Percentiles rank a stretch among this genome's conserved stretches.
phyloP scores from a whole-genome alignment of 2,329 filamentous ascomycete genomes.

The Lachnellula suecica region DNA sequence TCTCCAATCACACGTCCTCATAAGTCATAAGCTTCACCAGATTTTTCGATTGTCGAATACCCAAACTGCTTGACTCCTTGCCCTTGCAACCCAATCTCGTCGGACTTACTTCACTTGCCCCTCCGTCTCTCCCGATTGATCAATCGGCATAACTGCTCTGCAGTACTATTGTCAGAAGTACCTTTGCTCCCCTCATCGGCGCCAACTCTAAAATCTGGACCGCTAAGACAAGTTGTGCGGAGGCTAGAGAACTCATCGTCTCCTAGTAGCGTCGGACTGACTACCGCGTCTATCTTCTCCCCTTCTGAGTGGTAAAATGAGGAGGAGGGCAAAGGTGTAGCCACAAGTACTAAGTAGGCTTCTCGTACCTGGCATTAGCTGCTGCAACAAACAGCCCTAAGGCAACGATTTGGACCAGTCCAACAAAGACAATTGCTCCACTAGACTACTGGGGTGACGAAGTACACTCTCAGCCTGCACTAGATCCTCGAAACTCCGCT shows the following conservation, averaged over 20 bases:
- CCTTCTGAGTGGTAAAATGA: slow-evolving; percentile 9
- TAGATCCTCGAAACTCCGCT: slow-evolving; percentile 14
- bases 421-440: slow-evolving; percentile 8
- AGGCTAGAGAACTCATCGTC: slow-evolving; percentile 1
- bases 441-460: not conserved
- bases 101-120: not conserved
- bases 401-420: slow-evolving; percentile 18
- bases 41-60: not conserved
- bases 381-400: not conserved
- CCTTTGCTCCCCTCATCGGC: not conserved
- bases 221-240: not conserved
- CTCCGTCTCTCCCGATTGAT: not conserved
- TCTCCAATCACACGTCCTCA: not conserved
- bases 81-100: not conserved
- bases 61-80: not conserved
- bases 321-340: slow-evolving; percentile 8
- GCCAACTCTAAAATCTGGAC: not conserved
- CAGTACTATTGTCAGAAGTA: not conserved
- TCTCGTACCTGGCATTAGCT: slow-evolving; percentile 24
- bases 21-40: not conserved
- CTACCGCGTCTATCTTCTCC: slow-evolving; percentile 4
- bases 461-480: not conserved
- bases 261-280: not conserved
- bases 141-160: not conserved
- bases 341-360: not conserved